Conservation (phyloP, 345 rosid species). For the Gossypium turneri region DNA sequence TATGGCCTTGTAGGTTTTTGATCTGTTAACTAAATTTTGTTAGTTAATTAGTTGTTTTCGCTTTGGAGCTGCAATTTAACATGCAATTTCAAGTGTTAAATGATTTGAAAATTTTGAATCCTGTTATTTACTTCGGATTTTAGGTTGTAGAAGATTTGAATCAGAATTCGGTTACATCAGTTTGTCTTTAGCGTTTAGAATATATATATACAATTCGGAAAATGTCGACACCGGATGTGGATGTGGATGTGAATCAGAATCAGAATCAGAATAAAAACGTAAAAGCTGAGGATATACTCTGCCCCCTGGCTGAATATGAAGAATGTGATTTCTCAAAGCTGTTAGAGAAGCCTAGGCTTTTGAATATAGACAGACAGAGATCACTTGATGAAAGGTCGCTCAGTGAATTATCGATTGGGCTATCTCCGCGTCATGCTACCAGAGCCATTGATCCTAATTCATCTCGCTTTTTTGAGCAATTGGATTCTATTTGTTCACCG, state of each 20-base stretch:
- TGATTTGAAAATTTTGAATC: not conserved
- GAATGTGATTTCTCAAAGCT: constrained; percentile 66
- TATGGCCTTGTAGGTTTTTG: too few relatives aligned
- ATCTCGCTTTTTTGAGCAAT: constrained; percentile 30
- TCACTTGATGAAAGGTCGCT: constrained; percentile 71
- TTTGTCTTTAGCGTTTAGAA: not conserved
- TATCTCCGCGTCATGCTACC: constrained; percentile 41
- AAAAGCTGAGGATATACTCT: constrained; percentile 29
- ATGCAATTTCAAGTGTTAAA: too few relatives aligned
- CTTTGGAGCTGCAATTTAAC: too few relatives aligned
- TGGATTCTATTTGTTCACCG: constrained; percentile 51
- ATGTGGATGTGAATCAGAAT: constrained; percentile 7
- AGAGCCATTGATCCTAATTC: constrained; percentile 33
- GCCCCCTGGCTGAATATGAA: constrained; percentile 37
- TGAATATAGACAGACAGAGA: constrained; percentile 72
- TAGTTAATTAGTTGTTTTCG: too few relatives aligned
- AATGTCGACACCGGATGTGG: constrained; percentile 42
- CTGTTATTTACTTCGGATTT: not conserved
- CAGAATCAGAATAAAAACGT: constrained; percentile 30
- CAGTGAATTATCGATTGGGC: constrained; percentile 39
- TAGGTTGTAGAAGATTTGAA: constrained; percentile 20
- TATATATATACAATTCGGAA: not conserved
- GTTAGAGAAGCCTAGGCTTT: constrained; percentile 60
- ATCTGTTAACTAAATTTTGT: not conserved
- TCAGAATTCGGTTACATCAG: not conserved